These are phyloP conservation scores for Tardiomyces digboiensis DNA, from an alignment of 1,139 yeast species.

Conservation along the genomic window DNA sequence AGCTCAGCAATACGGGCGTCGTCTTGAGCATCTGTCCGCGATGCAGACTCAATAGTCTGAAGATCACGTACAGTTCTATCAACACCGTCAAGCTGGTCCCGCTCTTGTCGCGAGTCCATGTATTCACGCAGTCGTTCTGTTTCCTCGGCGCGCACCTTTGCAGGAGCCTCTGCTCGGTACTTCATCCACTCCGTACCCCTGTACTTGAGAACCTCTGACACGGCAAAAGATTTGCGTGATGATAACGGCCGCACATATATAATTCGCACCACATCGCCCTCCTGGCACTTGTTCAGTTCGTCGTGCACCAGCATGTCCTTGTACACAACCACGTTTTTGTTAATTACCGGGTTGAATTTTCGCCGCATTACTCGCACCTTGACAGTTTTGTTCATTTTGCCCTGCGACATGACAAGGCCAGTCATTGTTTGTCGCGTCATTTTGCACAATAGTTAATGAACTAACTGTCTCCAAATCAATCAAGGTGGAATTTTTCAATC, in stretches of 20 bases:
- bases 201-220: conserved; percentile 83
- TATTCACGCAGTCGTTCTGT: conserved; percentile 35
- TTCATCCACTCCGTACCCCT: conserved; percentile 88
- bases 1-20: conserved; percentile 39
- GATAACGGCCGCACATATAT: conserved; percentile 85
- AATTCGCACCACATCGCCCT: conserved; percentile 92
- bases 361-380: conserved; percentile 72
- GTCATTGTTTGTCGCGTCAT: conserved; percentile 90
- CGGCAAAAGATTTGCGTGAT: conserved; percentile 78
- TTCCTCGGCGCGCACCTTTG: conserved; percentile 55
- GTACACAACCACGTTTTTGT: conserved; percentile 61
- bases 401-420: conserved; percentile 92
- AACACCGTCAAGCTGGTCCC: conserved; percentile 15
- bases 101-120: conserved; percentile 24
- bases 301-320: conserved; percentile 90
- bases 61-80: conserved; percentile 19
- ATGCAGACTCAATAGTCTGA: conserved; percentile 11
- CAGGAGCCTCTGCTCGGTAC: conserved; percentile 66
- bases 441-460: too few species aligned
- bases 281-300: conserved; percentile 84
- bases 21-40: conserved; percentile 2
- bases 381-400: conserved; percentile 92
- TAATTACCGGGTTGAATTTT: conserved; percentile 53
- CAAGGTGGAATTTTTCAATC: too few species aligned
- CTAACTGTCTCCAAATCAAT: too few species aligned